Evolutionary conservation across 345 rosid species (phyloP), one percentile per base, ranked within the genome.

Genomic region (Pistacia integerrima): DNA sequence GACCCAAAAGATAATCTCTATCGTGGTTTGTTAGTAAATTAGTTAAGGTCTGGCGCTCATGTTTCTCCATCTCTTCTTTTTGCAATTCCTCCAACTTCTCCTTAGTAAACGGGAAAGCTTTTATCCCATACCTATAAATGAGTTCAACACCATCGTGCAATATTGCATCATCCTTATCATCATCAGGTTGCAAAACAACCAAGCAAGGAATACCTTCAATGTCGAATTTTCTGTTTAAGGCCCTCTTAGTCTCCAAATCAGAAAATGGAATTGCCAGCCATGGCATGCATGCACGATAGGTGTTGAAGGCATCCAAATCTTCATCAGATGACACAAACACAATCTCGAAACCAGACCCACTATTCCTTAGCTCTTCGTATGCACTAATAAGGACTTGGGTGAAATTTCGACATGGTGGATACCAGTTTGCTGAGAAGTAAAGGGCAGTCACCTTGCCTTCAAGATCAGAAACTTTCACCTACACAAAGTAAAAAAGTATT

Each of bases 401-500:
- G 88, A 90, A 90, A 67, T 75, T 81, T 64, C 75, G 74, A 65
- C 93, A 90, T 1, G 87, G 90, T 22, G 77, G 76, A 74, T 86
- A 81, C 93, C 93, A 88, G 51, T 88, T 90, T 1, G 91, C 91
- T 22, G 93, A 86, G 89, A 90, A 90, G 80, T 88, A 90, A 14
- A 90, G 83, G 8, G 86, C 93, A 8, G 84, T n/a, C 2, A 88
- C 83, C 22, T 79, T 86, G 68, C 84, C 91, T 78, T 86, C 91
- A 25, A 90, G 85, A 12, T 84, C 87, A 22, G 88, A 86, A n/a
- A 88, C 70, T 67, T 84, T 81, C 72, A 88, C 89, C 90, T 90
- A 66, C 62, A 12, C 30, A 52, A 8, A 52, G 7, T 41, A 41
- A 6, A 6, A 5, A 41, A 41, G 4, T 4, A 38, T 41, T 60